Evolutionary conservation across 495 filamentous ascomycete genomes (phyloP).

Genomic region (Platismatia glauca): DNA sequence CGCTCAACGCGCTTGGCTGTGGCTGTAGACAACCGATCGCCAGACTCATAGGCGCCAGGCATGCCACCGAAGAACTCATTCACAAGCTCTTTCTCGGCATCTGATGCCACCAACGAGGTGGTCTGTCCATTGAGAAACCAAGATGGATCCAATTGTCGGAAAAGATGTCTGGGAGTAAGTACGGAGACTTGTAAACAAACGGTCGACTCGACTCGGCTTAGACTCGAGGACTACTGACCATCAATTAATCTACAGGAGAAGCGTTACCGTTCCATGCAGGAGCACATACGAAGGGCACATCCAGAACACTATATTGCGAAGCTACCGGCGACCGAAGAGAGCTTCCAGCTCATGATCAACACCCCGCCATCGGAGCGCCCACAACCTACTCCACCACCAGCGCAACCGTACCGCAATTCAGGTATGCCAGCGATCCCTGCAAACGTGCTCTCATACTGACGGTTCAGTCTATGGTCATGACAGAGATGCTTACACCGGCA

Average conservation of each 20-base stretch:
- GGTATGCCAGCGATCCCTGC: slow-evolving; percentile 15
- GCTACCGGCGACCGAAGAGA: slow-evolving; percentile 97
- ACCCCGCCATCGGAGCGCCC: slow-evolving; percentile 74
- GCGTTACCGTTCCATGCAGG: slow-evolving; percentile 97
- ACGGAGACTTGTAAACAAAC: slow-evolving; percentile 7
- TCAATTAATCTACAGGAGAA: slow-evolving; percentile 60
- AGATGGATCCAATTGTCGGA: slow-evolving; percentile 94
- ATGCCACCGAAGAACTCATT: slow-evolving; percentile 85
- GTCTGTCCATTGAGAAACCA: slow-evolving; percentile 94
- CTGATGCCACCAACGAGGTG: slow-evolving; percentile 88
- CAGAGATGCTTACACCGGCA: slow-evolving; percentile 50
- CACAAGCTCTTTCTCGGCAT: slow-evolving; percentile 84
- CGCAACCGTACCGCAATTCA: slow-evolving; percentile 26
- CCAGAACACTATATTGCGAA: slow-evolving; percentile 97
- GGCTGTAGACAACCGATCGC: slow-evolving; percentile 16
- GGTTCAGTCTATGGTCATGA: slow-evolving; percentile 35
- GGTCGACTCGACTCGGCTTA: neutral
- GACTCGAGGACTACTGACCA: slow-evolving; percentile 10
- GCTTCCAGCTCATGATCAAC: slow-evolving; percentile 92
- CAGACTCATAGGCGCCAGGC: slow-evolving; percentile 16
- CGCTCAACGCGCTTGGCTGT: slow-evolving; percentile 11
- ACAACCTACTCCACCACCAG: slow-evolving; percentile 31
- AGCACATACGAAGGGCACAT: slow-evolving; percentile 96
- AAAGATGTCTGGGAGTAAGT: slow-evolving; percentile 95
- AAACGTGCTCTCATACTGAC: slow-evolving; percentile 26